Evolutionary conservation across 1,284 basidiomycete species (phyloP), one percentile per base, ranked within the genome.

Genomic region (Irpex rosettiformis): DNA sequence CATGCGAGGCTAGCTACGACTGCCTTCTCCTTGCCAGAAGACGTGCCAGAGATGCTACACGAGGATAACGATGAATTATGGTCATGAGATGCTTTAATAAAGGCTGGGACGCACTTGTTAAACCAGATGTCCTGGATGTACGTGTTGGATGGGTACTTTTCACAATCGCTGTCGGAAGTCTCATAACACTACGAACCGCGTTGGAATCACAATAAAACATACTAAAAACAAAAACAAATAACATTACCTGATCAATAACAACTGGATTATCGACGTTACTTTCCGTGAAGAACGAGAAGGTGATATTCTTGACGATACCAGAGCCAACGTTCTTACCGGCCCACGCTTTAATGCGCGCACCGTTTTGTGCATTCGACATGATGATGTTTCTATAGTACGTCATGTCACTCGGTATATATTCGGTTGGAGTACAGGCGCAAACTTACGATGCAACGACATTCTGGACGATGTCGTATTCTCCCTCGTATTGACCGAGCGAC

Each of bases 1-100:
- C 86, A 88, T 27, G 75, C 71, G 40, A 88, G 71, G 7, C 75
- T 75, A 3, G 82, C 85, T 3, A 86, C 85, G 1, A 77, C 76
- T 2, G 77, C 70, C 48, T 78, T 75, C 55, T 71, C 66, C 29
- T 69, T 67, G 4, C 78, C 76, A 1, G 81, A 83, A 1, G 80
- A 79, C 18, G 82, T 84, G 1, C 86, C 86, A 16, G 79, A 77
- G 58, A 85, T 79, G 61, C 82, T 81, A 61, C 6, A 11, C 25
- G 48, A 51, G 48, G 47, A 57, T 33, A 25, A n/a, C 33, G 37
- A 37, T 37, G 6, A 3, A 10, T 54, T 25, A 52, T 63, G 11
- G 22, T 37, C 40, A 16, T 48, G 24, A 40, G 18, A 43, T 13
- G n/a, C n/a, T n/a, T n/a, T n/a, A n/a, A 37, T 13, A 47, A 55